Percentiles rank a stretch among this genome's conserved stretches.
Evolutionary conservation across 2,329 filamentous ascomycete species (phyloP).

Genomic region (Myrmaecium sp.): DNA sequence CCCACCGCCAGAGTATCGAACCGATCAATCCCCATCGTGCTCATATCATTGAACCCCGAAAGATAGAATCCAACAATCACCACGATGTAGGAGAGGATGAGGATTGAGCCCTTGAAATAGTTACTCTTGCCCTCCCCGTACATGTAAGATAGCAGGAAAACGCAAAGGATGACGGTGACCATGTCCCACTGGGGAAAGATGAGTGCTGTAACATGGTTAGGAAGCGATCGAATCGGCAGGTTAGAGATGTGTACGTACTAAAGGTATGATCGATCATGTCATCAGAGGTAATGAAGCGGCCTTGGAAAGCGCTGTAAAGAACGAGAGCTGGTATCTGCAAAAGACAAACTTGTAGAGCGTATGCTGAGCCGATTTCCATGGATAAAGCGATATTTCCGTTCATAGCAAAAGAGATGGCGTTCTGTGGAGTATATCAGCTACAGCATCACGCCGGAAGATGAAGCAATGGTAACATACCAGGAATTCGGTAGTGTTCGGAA

Average conservation of each 20-base stretch:
- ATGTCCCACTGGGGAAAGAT: conserved; percentile 99
- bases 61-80: conserved; percentile 87
- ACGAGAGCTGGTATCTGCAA: conserved; percentile 89
- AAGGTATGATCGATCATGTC: conserved; percentile 50
- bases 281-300: conserved; percentile 34
- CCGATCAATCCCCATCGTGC: conserved; percentile 20
- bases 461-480: conserved; percentile 40
- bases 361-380: conserved; percentile 97
- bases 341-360: conserved; percentile 88
- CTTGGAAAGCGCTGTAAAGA: conserved; percentile 69
- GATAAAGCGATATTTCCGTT: conserved; percentile 97
- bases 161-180: conserved; percentile 88
- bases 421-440: conserved; percentile 31
- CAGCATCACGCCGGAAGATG: background rate
- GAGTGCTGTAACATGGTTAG: conserved; percentile 34
- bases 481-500: conserved; percentile 97
- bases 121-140: conserved; percentile 99
- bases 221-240: background rate
- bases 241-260: conserved; percentile 23
- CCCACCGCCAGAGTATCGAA: conserved; percentile 19
- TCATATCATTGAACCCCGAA: conserved; percentile 44
- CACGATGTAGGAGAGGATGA: conserved; percentile 83
- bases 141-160: conserved; percentile 93
- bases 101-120: conserved; percentile 96
- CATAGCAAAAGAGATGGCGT: conserved; percentile 98